Evolutionary conservation across 1,284 basidiomycete genomes (phyloP).

Genomic region (Sporisorium graminicola): DNA sequence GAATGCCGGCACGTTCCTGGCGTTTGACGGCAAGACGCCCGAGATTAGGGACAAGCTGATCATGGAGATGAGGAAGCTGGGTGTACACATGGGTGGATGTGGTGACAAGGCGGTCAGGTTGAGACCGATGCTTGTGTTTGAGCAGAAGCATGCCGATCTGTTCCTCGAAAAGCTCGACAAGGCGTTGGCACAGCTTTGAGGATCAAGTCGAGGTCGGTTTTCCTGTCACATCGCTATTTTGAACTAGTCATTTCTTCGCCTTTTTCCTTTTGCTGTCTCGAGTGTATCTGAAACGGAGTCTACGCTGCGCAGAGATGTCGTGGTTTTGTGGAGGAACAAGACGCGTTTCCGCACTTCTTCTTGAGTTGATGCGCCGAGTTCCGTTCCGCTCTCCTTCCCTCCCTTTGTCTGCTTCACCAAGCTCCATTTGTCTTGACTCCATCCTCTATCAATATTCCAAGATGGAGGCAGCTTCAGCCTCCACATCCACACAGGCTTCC

Average conservation of each 20-base stretch:
- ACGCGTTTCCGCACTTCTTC: slow-evolving; percentile 15
- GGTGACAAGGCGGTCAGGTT: slow-evolving; percentile 71
- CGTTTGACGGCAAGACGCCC: slow-evolving; percentile 71
- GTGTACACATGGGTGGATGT: slow-evolving; percentile 72
- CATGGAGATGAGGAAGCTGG: slow-evolving; percentile 70
- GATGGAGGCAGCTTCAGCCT: neutral
- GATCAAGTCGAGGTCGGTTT: neutral
- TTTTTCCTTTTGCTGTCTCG: neutral
- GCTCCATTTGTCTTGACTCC: neutral
- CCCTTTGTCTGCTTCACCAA: neutral
- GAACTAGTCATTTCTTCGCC: neutral
- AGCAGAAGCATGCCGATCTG: slow-evolving; percentile 71
- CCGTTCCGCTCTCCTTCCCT: slow-evolving; percentile 1
- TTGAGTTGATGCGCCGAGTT: slow-evolving; percentile 10
- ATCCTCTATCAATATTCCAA: slow-evolving; percentile 1
- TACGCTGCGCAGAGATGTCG: neutral
- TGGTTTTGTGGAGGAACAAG: slow-evolving; percentile 19
- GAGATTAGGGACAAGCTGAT: slow-evolving; percentile 72
- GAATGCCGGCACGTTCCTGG: slow-evolving; percentile 73
- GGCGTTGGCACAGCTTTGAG: slow-evolving; percentile 34
- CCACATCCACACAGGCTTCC: neutral
- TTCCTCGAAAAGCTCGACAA: slow-evolving; percentile 69
- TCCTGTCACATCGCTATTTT: neutral
- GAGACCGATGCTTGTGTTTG: slow-evolving; percentile 73
- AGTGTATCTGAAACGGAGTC: neutral